Evolutionary conservation across 805 yeast genomes (phyloP).

Genomic region (Barnettozyma sp.): DNA sequence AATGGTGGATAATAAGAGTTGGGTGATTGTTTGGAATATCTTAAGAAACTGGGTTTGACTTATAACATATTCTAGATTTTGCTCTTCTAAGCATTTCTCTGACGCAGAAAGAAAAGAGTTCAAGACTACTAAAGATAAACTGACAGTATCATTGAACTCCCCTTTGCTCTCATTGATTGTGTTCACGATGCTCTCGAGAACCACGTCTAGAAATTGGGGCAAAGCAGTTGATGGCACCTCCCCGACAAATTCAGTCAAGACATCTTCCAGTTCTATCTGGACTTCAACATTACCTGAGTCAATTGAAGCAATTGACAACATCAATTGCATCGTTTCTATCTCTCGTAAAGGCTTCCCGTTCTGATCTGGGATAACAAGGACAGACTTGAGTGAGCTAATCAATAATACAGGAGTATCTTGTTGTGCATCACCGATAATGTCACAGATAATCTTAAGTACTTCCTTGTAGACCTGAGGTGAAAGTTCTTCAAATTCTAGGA

Average conservation of each 20-base stretch:
- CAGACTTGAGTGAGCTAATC: slow-evolving; percentile 47
- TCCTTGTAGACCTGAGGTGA: neutral
- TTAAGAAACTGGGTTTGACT: slow-evolving; percentile 25
- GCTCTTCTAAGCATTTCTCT: slow-evolving; percentile 26
- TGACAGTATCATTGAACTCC: slow-evolving; percentile 2
- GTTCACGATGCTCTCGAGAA: slow-evolving; percentile 44
- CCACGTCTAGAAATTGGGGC: slow-evolving; percentile 39
- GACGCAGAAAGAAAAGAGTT: neutral
- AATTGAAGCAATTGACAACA: slow-evolving; percentile 58
- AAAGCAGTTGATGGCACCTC: slow-evolving; percentile 40
- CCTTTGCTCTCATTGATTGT: slow-evolving; percentile 24
- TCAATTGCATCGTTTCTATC: slow-evolving; percentile 37
- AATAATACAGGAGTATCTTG: slow-evolving; percentile 75
- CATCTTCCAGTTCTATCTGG: slow-evolving; percentile 58
- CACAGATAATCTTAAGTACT: slow-evolving; percentile 7
- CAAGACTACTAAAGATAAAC: slow-evolving; percentile 1
- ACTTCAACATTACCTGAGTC: slow-evolving; percentile 72
- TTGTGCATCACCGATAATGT: slow-evolving; percentile 50
- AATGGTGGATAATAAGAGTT: slow-evolving; percentile 31
- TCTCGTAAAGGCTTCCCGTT: slow-evolving; percentile 1
- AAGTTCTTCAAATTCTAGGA: slow-evolving; percentile 1
- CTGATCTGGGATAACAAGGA: slow-evolving; percentile 10
- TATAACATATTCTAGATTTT: neutral
- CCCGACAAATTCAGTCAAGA: slow-evolving; percentile 52
- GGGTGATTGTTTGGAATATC: slow-evolving; percentile 35